phyloP scores from a whole-genome alignment of 345 rosid species.

The Turritis glabra region DNA sequence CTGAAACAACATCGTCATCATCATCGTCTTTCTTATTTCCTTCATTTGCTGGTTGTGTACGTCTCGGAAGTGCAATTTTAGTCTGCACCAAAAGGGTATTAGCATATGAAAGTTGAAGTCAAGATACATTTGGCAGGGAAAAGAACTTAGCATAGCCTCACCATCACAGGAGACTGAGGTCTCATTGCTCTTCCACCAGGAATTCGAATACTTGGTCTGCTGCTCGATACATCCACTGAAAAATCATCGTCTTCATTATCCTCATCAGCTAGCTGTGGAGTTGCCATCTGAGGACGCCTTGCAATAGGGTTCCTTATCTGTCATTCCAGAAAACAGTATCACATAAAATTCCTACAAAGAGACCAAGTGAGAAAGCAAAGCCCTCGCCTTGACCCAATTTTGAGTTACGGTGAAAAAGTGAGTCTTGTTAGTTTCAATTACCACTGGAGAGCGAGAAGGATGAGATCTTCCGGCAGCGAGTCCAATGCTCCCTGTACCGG shows the following conservation, averaged over 20 bases:
- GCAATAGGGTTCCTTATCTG: constrained; percentile 37
- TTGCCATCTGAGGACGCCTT: constrained; percentile 39
- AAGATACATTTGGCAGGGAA: background rate
- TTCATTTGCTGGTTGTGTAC: constrained; percentile 39
- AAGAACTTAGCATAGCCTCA: background rate
- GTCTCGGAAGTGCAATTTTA: constrained; percentile 41
- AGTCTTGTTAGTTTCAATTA: constrained; percentile 23
- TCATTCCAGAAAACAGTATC: background rate
- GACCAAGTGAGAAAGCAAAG: background rate
- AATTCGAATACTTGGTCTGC: constrained; percentile 49
- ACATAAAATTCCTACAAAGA: background rate
- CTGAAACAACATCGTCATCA: constrained; percentile 41
- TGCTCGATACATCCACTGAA: constrained; percentile 32
- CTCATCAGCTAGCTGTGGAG: constrained; percentile 44
- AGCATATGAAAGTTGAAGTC: background rate
- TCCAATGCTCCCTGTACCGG: constrained; percentile 53
- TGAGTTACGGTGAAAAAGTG: background rate
- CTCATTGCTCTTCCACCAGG: constrained; percentile 47
- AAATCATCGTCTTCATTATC: constrained; percentile 46
- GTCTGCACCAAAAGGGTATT: constrained; percentile 39
- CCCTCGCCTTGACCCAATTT: background rate
- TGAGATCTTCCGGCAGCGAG: constrained; percentile 57
- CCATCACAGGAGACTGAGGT: constrained; percentile 48
- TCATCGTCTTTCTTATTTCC: constrained; percentile 45
- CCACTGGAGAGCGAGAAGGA: constrained; percentile 60